A percentile compares a stretch with the other conserved stretches of the same genome.
phyloP scores from a whole-genome alignment of 164 flowering plant species.

The Litsea cubeba region DNA sequence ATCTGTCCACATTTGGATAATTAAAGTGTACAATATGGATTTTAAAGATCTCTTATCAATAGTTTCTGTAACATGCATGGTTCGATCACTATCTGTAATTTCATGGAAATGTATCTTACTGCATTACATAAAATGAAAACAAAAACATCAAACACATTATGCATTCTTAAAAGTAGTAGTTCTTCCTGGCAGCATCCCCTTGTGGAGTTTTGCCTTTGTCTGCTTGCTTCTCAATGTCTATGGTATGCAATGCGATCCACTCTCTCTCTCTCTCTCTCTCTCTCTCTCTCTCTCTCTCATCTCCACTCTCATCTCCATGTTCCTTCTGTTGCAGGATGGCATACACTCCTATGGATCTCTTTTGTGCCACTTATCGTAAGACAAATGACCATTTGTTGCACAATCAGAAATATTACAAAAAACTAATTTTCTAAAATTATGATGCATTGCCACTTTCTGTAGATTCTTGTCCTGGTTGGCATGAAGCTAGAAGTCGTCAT shows the following conservation, averaged over 20 bases:
- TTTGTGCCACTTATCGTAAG: constrained; percentile 57
- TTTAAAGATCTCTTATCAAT: too few relatives aligned
- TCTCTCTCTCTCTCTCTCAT: background rate
- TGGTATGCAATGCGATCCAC: constrained; percentile 24
- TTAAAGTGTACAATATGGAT: too few relatives aligned
- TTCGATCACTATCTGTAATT: too few relatives aligned
- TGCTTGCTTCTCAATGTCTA: constrained; percentile 53
- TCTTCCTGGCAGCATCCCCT: constrained; percentile 36
- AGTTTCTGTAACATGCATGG: too few relatives aligned
- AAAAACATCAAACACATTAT: too few relatives aligned
- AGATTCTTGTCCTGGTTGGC: constrained; percentile 62
- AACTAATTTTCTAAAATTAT: background rate
- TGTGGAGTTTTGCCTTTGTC: constrained; percentile 48
- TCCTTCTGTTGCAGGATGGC: constrained; percentile 40
- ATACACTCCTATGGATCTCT: constrained; percentile 47
- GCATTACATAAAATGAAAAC: too few relatives aligned
- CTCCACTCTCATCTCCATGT: background rate
- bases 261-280: background rate
- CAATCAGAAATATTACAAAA: background rate
- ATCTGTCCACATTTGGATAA: too few relatives aligned
- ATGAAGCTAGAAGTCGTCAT: constrained; percentile 60
- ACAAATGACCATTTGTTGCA: background rate
- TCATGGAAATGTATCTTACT: too few relatives aligned
- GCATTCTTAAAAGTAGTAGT: background rate
- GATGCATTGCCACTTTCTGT: background rate